Conservation (phyloP, 345 rosid species). For the Eucalyptus globulus region DNA sequence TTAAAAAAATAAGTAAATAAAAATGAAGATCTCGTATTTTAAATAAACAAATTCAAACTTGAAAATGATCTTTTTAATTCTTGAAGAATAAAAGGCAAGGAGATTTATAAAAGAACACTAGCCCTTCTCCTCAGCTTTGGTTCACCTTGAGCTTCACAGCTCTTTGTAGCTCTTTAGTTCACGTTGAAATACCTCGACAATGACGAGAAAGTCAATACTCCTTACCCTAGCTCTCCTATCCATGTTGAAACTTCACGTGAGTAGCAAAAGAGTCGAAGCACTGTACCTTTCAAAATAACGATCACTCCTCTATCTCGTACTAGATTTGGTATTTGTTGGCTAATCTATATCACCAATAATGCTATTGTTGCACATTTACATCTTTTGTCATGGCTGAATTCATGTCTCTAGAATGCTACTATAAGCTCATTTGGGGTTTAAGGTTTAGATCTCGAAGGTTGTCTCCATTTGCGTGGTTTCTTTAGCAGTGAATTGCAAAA, state of each 20-base stretch:
- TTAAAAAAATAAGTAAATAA: background rate
- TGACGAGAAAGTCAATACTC: too few species aligned
- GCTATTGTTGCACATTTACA: too few species aligned
- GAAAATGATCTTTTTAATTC: background rate
- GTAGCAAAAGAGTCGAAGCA: background rate
- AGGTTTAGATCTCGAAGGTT: background rate
- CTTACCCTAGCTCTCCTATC: background rate
- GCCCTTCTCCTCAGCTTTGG: background rate
- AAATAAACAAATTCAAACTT: background rate
- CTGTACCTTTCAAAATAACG: fast-evolving
- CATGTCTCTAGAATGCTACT: background rate
- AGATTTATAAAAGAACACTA: background rate
- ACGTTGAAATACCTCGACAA: background rate
- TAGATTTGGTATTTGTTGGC: background rate
- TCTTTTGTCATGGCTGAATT: background rate
- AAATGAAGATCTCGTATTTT: background rate
- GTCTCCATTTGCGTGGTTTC: background rate
- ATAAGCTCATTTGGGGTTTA: background rate
- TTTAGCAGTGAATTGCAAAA: background rate
- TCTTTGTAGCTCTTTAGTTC: background rate
- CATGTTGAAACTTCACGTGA: background rate
- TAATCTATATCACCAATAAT: background rate
- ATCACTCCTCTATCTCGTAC: background rate
- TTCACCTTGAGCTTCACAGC: background rate
- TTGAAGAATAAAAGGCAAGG: background rate